These are phyloP conservation scores for Yarrowia keelungensis DNA, from an alignment of 805 yeast genomes.

Conservation along the genomic window DNA sequence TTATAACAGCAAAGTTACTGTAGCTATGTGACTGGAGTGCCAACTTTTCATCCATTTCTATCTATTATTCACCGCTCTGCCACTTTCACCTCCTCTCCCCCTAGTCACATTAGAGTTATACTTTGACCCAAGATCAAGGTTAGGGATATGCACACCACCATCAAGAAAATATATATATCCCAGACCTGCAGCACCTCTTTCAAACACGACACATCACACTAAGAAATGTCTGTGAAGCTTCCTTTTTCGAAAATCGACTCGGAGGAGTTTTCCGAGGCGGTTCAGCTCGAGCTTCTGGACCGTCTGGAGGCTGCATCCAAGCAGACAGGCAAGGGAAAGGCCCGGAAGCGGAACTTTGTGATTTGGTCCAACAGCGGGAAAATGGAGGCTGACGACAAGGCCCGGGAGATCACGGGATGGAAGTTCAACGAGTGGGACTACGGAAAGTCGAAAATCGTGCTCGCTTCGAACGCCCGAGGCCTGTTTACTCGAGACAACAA, in stretches of 20 bases:
- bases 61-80: too few relatives aligned
- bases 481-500: slow-evolving; percentile 58
- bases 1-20: too few relatives aligned
- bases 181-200: background rate
- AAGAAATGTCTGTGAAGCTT: slow-evolving; percentile 9
- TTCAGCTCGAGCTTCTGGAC: background rate
- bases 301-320: background rate
- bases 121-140: slow-evolving; percentile 18
- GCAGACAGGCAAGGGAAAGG: slow-evolving; percentile 24
- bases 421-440: slow-evolving; percentile 92
- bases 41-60: too few relatives aligned
- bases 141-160: slow-evolving; percentile 21
- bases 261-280: background rate
- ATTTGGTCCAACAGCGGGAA: slow-evolving; percentile 27
- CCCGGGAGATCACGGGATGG: slow-evolving; percentile 58
- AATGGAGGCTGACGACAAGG: slow-evolving; percentile 29
- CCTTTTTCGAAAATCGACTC: slow-evolving; percentile 29
- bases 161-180: slow-evolving; percentile 1
- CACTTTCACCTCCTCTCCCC: background rate
- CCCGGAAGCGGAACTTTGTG: background rate
- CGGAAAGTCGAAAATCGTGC: slow-evolving; percentile 57
- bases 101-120: background rate
- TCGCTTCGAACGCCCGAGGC: slow-evolving; percentile 86
- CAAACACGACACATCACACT: background rate
- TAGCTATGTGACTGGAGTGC: too few relatives aligned